phyloP scores from a whole-genome alignment of 164 flowering plant genomes.

The Annona squamosa region DNA sequence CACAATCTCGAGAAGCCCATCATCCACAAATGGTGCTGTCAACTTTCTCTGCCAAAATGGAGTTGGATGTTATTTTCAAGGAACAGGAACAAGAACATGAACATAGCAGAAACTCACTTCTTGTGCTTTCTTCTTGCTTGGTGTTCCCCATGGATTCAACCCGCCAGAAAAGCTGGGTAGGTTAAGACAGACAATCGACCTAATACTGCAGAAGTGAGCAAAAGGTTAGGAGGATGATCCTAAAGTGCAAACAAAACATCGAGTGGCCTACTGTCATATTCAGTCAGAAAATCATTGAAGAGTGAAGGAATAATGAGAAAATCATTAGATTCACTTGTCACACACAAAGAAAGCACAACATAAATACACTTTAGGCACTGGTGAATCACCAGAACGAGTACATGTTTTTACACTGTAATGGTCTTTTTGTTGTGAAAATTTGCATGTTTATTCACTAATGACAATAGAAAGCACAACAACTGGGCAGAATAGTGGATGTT shows the following conservation, averaged over 20 bases:
- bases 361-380: too few species aligned
- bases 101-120: conserved; percentile 36
- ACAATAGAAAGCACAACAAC: neutral
- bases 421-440: neutral
- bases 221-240: conserved; percentile 1
- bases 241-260: neutral
- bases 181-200: conserved; percentile 85
- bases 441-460: neutral
- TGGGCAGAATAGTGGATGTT: neutral
- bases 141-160: conserved; percentile 89
- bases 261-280: too few species aligned
- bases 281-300: neutral
- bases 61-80: neutral
- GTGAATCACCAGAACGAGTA: too few species aligned
- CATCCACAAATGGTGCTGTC: conserved; percentile 82
- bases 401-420: neutral
- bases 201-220: conserved; percentile 46
- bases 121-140: conserved; percentile 38
- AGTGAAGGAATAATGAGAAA: too few species aligned
- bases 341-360: too few species aligned
- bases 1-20: conserved; percentile 77
- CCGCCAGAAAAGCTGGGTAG: conserved; percentile 96
- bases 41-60: conserved; percentile 50
- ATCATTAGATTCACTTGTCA: too few species aligned
- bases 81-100: neutral